Conservation (phyloP, 345 rosid genomes). For the Boechera stricta region DNA sequence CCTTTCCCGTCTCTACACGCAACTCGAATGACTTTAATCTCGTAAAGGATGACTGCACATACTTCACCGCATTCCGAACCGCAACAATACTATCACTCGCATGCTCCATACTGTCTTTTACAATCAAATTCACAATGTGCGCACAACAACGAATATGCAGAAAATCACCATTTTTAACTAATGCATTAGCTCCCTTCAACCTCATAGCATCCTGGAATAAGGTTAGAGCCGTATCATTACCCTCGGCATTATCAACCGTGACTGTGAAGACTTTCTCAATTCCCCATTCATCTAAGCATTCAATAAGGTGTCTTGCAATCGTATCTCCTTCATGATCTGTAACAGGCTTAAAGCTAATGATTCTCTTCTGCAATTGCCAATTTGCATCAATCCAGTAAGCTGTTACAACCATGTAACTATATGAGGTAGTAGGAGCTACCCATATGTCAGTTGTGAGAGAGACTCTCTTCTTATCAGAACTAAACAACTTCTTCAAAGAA, state of each 20-base stretch:
- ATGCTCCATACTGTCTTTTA: neutral
- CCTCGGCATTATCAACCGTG: neutral
- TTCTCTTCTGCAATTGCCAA: neutral
- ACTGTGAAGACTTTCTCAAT: slow-evolving; percentile 19
- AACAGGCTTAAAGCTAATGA: neutral
- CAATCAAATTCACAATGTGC: neutral
- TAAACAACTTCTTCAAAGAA: neutral
- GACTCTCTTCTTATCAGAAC: neutral
- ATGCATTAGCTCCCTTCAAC: neutral
- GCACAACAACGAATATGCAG: slow-evolving; percentile 16
- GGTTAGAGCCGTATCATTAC: neutral
- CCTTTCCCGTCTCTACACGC: neutral
- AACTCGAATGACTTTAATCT: neutral
- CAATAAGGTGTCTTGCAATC: neutral
- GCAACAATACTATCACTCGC: neutral
- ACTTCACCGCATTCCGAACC: slow-evolving; percentile 8
- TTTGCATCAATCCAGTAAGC: neutral
- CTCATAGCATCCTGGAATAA: neutral
- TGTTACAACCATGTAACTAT: slow-evolving; percentile 1
- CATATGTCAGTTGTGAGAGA: slow-evolving; percentile 3
- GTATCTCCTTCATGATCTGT: neutral
- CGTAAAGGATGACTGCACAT: neutral
- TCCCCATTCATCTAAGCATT: slow-evolving; percentile 5
- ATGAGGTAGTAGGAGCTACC: neutral
- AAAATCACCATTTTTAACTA: neutral